phyloP scores from a whole-genome alignment of 768 basidiomycete genomes.

The Chalciporus piperatus region DNA sequence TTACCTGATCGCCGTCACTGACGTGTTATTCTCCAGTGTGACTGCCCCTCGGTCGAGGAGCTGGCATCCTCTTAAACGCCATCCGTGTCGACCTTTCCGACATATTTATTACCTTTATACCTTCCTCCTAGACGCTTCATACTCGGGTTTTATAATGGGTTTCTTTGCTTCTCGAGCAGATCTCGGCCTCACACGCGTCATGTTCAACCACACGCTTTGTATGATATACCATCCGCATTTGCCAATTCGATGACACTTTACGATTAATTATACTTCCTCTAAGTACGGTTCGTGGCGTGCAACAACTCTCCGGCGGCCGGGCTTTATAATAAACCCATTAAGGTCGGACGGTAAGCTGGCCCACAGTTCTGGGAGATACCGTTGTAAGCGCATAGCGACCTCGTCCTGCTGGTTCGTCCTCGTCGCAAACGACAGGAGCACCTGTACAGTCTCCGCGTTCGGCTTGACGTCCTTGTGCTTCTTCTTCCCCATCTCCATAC shows the following conservation, averaged over 20 bases:
- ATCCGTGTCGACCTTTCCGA: background rate
- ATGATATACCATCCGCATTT: constrained; percentile 30
- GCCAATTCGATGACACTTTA: constrained; percentile 15
- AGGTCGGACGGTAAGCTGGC: constrained; percentile 22
- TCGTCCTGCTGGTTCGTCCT: constrained; percentile 40
- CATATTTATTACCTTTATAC: constrained; percentile 15
- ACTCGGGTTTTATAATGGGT: constrained; percentile 32
- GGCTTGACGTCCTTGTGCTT: constrained; percentile 42
- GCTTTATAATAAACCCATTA: constrained; percentile 20
- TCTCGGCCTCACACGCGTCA: constrained; percentile 34
- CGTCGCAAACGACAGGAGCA: constrained; percentile 56
- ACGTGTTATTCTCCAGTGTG: constrained; percentile 51
- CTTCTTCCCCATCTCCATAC: constrained; percentile 58
- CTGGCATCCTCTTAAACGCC: constrained; percentile 38
- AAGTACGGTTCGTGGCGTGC: background rate
- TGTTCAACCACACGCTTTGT: constrained; percentile 67
- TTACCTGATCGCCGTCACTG: constrained; percentile 2
- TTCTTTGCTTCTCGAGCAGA: constrained; percentile 51
- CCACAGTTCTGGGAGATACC: constrained; percentile 39
- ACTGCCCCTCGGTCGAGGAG: constrained; percentile 85
- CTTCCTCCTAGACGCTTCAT: constrained; percentile 21
- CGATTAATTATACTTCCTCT: constrained; percentile 11
- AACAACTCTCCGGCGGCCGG: constrained; percentile 3
- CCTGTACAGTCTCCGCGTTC: constrained; percentile 45
- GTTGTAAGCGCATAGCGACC: constrained; percentile 45